Evolutionary conservation across 495 filamentous ascomycete species (phyloP).

Genomic region (Penicillium paradoxum): DNA sequence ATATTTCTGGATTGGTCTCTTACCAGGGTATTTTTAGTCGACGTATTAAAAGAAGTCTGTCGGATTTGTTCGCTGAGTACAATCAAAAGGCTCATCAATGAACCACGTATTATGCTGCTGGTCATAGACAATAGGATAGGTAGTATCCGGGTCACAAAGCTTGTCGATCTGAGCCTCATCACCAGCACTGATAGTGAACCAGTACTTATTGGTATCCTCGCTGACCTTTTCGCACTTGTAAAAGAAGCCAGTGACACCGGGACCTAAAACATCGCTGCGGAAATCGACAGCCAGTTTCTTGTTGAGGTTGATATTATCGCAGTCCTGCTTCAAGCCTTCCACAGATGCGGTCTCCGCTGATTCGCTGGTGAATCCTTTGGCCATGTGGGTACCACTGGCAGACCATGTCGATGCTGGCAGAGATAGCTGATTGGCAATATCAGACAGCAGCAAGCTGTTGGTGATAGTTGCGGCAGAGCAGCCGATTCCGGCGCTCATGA

Average conservation of each 20-base stretch:
- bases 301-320: slow-evolving; percentile 29
- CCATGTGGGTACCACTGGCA: slow-evolving; percentile 25
- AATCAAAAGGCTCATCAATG: slow-evolving; percentile 27
- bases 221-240: slow-evolving; percentile 26
- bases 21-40: not conserved
- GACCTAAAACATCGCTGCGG: slow-evolving; percentile 24
- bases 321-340: slow-evolving; percentile 21
- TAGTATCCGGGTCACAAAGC: slow-evolving; percentile 19
- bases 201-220: slow-evolving; percentile 23
- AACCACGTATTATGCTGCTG: slow-evolving; percentile 26
- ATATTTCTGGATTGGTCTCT: not conserved
- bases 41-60: not conserved
- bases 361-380: slow-evolving; percentile 22
- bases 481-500: slow-evolving; percentile 7
- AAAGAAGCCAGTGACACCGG: slow-evolving; percentile 21
- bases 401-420: slow-evolving; percentile 26
- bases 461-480: slow-evolving; percentile 13
- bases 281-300: slow-evolving; percentile 24
- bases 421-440: slow-evolving; percentile 15
- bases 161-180: slow-evolving; percentile 17
- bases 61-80: slow-evolving; percentile 21
- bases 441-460: slow-evolving; percentile 15
- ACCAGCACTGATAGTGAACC: slow-evolving; percentile 26
- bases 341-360: slow-evolving; percentile 9
- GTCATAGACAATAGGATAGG: slow-evolving; percentile 22